Evolutionary conservation across 768 basidiomycete species (phyloP).

Genomic region (Galerina sulciceps): DNA sequence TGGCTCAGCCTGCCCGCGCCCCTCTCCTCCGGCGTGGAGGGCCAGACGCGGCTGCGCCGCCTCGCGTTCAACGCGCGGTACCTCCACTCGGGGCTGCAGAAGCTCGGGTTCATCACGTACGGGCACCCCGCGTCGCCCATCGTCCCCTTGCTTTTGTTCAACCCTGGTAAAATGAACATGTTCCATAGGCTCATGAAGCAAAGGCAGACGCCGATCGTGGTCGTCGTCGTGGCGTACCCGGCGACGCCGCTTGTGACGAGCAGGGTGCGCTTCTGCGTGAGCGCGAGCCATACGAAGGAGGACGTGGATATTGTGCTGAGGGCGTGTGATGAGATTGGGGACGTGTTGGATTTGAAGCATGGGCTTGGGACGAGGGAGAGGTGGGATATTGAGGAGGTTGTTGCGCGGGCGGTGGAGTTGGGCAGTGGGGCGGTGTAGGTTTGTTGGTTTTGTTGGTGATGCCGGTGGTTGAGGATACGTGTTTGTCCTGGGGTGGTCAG

Average conservation of each 20-base stretch:
- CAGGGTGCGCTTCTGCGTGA: conserved; percentile 92
- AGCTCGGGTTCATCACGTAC: conserved; percentile 96
- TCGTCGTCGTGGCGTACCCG: conserved; percentile 90
- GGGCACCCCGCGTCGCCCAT: conserved; percentile 92
- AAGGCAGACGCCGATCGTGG: conserved; percentile 78
- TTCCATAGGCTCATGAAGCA: conserved; percentile 91
- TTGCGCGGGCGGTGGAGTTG: conserved; percentile 73
- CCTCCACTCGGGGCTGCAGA: conserved; percentile 81
- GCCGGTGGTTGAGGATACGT: no score
- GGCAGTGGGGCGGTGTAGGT: conserved; percentile 29
- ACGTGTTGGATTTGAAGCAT: conserved; percentile 89
- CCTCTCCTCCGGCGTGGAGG: conserved; percentile 85
- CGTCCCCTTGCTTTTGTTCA: conserved; percentile 89
- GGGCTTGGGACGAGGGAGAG: conserved; percentile 56
- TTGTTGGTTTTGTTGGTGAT: not conserved
- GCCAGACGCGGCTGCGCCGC: conserved; percentile 77
- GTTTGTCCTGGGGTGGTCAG: no score
- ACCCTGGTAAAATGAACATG: conserved; percentile 91
- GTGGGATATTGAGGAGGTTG: conserved; percentile 81
- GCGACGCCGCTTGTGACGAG: conserved; percentile 89
- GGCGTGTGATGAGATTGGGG: conserved; percentile 93
- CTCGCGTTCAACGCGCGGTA: conserved; percentile 97
- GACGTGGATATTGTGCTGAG: conserved; percentile 86
- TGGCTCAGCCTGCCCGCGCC: conserved; percentile 80
- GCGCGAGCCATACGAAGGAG: conserved; percentile 95